A percentile compares a stretch with the other conserved stretches of the same genome.
Evolutionary conservation across 1,284 basidiomycete genomes (phyloP).

Genomic region (Testicularia cyperi): DNA sequence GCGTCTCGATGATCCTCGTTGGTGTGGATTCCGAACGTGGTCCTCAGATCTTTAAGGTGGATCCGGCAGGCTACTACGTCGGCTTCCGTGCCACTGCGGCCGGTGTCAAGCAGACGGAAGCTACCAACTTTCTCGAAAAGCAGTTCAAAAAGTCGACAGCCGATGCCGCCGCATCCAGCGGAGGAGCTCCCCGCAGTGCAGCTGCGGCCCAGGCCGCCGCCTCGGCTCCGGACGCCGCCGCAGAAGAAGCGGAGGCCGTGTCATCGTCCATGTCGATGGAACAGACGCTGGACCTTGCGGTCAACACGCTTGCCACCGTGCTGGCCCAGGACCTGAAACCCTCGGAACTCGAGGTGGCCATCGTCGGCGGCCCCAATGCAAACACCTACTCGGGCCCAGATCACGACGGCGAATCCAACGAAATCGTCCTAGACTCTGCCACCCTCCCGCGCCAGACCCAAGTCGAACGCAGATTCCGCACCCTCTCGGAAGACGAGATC

Average conservation of each 20-base stretch:
- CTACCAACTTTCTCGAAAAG: conserved; percentile 94
- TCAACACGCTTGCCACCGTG: conserved; percentile 90
- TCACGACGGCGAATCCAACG: neutral
- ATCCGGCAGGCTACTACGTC: conserved; percentile 97
- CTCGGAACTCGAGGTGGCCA: conserved; percentile 65
- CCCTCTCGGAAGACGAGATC: conserved; percentile 50
- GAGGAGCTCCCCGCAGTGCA: neutral
- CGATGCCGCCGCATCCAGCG: conserved; percentile 7
- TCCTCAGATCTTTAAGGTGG: conserved; percentile 95
- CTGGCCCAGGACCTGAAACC: conserved; percentile 89
- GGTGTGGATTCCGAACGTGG: conserved; percentile 81
- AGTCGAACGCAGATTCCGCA: conserved; percentile 48
- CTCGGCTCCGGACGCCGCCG: conserved; percentile 42
- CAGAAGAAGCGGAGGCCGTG: conserved; percentile 37
- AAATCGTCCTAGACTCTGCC: conserved; percentile 14
- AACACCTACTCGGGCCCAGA: neutral
- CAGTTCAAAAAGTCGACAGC: conserved; percentile 85
- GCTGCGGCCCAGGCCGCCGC: conserved; percentile 2
- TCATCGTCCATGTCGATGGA: conserved; percentile 39
- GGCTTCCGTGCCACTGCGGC: conserved; percentile 96
- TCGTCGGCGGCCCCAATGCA: conserved; percentile 57
- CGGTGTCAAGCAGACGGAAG: conserved; percentile 97
- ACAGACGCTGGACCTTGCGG: conserved; percentile 72
- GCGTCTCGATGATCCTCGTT: conserved; percentile 95
- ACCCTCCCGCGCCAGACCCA: conserved; percentile 30